Percentiles rank a stretch among this genome's conserved stretches.
phyloP scores from a whole-genome alignment of 495 filamentous ascomycete species.

The Physcia stellaris region DNA sequence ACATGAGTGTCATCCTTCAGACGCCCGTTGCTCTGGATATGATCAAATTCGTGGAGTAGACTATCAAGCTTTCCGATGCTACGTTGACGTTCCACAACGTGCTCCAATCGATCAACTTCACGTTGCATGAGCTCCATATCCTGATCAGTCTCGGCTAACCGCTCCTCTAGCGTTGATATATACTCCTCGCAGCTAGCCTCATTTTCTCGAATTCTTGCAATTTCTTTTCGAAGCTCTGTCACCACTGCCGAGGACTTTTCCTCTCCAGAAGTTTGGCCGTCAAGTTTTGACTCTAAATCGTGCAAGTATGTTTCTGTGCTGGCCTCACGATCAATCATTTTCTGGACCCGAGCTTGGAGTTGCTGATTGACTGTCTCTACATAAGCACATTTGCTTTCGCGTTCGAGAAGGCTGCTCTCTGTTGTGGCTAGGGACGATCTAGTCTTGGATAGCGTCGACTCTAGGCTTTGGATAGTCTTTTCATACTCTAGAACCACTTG shows the following conservation, averaged over 20 bases:
- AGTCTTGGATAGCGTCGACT: constrained; percentile 83
- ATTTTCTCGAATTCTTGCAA: constrained; percentile 77
- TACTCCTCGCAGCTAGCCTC: constrained; percentile 87
- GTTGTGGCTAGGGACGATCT: constrained; percentile 67
- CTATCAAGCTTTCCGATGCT: constrained; percentile 91
- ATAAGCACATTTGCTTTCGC: constrained; percentile 84
- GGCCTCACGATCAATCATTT: constrained; percentile 75
- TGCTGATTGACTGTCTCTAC: constrained; percentile 84
- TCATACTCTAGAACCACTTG: constrained; percentile 96
- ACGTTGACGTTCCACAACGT: constrained; percentile 89
- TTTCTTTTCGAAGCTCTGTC: constrained; percentile 79
- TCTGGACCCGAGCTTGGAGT: constrained; percentile 75
- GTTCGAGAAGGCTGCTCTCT: constrained; percentile 78
- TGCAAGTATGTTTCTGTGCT: constrained; percentile 85
- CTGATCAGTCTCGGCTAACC: constrained; percentile 89
- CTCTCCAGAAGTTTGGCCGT: constrained; percentile 80
- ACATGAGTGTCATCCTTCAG: constrained; percentile 18
- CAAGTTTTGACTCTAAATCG: constrained; percentile 77
- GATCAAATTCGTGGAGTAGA: constrained; percentile 78
- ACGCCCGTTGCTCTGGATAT: constrained; percentile 51
- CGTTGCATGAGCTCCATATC: constrained; percentile 94
- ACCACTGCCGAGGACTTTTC: constrained; percentile 82
- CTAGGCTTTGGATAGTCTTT: constrained; percentile 91
- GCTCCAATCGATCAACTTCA: constrained; percentile 85
- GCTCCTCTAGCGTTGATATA: constrained; percentile 91